Percentiles rank a stretch among this genome's conserved stretches.
phyloP scores from a whole-genome alignment of 108 stramenopile genomes.

The Cylindrotheca closterium region DNA sequence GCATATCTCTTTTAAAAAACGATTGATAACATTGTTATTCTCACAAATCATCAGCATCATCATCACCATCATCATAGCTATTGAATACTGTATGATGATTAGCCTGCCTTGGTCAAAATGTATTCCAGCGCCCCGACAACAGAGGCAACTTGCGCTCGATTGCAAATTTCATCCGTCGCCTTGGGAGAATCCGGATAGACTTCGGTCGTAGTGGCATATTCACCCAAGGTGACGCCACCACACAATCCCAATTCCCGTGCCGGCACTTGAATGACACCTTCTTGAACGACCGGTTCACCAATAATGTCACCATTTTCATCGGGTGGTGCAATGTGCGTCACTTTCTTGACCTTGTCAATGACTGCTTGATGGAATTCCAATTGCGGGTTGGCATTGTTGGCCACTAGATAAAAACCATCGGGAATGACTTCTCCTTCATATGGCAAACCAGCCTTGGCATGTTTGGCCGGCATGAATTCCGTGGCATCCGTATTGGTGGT shows the following conservation, averaged over 20 bases:
- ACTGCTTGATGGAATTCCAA: slow-evolving; percentile 42
- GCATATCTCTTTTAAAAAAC: no score
- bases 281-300: slow-evolving; percentile 34
- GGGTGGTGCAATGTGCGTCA: slow-evolving; percentile 68
- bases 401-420: slow-evolving; percentile 72
- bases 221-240: slow-evolving; percentile 40
- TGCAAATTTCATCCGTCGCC: slow-evolving; percentile 54
- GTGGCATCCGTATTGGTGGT: slow-evolving; percentile 78
- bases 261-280: slow-evolving; percentile 53
- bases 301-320: slow-evolving; percentile 49
- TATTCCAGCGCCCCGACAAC: slow-evolving; percentile 53
- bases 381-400: slow-evolving; percentile 29
- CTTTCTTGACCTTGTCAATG: slow-evolving; percentile 40
- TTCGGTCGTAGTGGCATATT: slow-evolving; percentile 57
- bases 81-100: no score
- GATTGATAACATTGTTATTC: no score
- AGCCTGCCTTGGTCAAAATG: slow-evolving; percentile 21
- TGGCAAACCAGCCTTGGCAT: slow-evolving; percentile 45
- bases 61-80: no score
- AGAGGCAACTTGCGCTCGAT: slow-evolving; percentile 59
- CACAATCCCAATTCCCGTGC: slow-evolving; percentile 46
- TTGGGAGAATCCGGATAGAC: slow-evolving; percentile 64
- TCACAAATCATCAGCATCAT: no score
- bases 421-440: slow-evolving; percentile 43
- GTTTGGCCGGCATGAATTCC: slow-evolving; percentile 69